A percentile compares a stretch with the other conserved stretches of the same genome.
These are phyloP conservation scores for Hysterium pulicare DNA, from an alignment of 2,329 filamentous ascomycete species.

Conservation along the genomic window DNA sequence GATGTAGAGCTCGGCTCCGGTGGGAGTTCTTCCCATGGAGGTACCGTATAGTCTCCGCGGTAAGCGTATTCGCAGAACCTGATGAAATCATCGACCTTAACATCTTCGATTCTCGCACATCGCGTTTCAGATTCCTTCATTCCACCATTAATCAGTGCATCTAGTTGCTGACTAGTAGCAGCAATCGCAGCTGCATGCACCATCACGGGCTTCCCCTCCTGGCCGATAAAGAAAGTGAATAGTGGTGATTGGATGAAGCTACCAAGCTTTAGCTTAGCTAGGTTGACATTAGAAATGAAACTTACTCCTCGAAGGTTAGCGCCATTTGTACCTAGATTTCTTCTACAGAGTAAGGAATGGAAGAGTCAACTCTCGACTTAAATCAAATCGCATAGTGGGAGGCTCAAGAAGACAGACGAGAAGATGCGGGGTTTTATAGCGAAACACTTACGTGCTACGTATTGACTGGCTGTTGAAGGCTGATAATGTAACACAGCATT, in stretches of 20 bases:
- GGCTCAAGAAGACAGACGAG: neutral
- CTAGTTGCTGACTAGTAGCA: slow-evolving; percentile 14
- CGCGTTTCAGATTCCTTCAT: slow-evolving; percentile 17
- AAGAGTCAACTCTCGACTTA: slow-evolving; percentile 2
- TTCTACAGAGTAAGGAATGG: slow-evolving; percentile 6
- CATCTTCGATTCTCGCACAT: slow-evolving; percentile 14
- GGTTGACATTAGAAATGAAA: slow-evolving; percentile 6
- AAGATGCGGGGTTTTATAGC: slow-evolving; percentile 5
- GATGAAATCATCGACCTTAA: slow-evolving; percentile 21
- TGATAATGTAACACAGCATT: slow-evolving; percentile 4
- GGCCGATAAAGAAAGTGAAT: slow-evolving; percentile 24
- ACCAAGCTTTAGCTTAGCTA: slow-evolving; percentile 10
- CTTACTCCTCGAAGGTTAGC: slow-evolving; percentile 16
- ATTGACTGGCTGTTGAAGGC: slow-evolving; percentile 6
- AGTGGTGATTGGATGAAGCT: slow-evolving; percentile 21
- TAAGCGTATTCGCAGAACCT: slow-evolving; percentile 28
- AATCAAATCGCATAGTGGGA: neutral
- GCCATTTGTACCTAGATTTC: slow-evolving; percentile 10
- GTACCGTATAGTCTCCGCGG: slow-evolving; percentile 18
- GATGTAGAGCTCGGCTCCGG: slow-evolving; percentile 2
- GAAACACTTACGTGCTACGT: slow-evolving; percentile 7
- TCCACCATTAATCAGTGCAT: slow-evolving; percentile 17
- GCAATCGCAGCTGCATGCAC: slow-evolving; percentile 22
- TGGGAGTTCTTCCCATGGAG: slow-evolving; percentile 4
- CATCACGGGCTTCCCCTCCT: slow-evolving; percentile 12